phyloP scores from a whole-genome alignment of 2,329 filamentous ascomycete species.

The Arthrobotrys entomopaga region DNA sequence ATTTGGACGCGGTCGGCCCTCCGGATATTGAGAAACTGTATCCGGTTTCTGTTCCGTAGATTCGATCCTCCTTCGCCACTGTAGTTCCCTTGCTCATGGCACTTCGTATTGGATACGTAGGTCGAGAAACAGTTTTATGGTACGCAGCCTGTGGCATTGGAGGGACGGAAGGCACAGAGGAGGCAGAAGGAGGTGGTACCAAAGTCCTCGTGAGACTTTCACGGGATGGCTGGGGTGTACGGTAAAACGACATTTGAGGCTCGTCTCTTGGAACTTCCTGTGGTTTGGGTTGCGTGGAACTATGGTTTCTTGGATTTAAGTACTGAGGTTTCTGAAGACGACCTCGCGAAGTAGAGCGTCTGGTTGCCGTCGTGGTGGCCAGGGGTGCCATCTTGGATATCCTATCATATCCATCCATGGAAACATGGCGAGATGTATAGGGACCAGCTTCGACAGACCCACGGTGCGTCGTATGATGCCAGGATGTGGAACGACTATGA shows the following conservation, averaged over 20 bases:
- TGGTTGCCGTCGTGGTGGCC: not conserved
- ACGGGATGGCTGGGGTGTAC: constrained; percentile 38
- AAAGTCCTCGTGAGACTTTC: constrained; percentile 39
- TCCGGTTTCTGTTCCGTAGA: constrained; percentile 35
- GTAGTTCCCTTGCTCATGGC: constrained; percentile 33
- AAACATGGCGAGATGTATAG: constrained; percentile 34
- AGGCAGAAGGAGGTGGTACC: constrained; percentile 15
- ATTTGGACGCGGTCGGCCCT: constrained; percentile 28
- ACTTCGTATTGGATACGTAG: constrained; percentile 29
- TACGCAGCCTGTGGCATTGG: constrained; percentile 13
- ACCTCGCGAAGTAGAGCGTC: constrained; percentile 36
- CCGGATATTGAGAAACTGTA: constrained; percentile 45
- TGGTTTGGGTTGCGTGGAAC: constrained; percentile 14
- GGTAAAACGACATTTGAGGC: constrained; percentile 45
- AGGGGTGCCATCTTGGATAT: constrained; percentile 23
- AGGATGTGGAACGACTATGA: constrained; percentile 33
- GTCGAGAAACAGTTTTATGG: constrained; percentile 28
- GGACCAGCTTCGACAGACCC: constrained; percentile 22
- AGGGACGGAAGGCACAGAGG: constrained; percentile 11
- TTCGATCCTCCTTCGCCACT: constrained; percentile 15
- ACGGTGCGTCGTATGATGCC: constrained; percentile 37
- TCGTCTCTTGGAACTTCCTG: constrained; percentile 15
- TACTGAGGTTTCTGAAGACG: constrained; percentile 50
- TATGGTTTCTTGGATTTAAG: constrained; percentile 25
- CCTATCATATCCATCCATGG: constrained; percentile 30